Conservation (phyloP, 2,329 filamentous ascomycete genomes). For the Moelleriella libera region DNA sequence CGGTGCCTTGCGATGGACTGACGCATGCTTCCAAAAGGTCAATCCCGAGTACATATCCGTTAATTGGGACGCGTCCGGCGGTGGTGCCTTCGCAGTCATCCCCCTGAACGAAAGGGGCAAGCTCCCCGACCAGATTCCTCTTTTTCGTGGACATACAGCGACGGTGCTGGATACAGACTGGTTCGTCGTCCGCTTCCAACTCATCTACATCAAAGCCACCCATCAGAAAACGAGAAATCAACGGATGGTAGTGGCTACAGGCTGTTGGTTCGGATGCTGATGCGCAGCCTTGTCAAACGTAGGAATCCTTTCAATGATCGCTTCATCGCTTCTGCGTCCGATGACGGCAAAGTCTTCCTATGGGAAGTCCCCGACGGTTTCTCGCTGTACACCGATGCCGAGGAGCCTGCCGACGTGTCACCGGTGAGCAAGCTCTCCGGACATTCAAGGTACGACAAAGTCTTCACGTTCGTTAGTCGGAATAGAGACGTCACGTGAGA, state of each 20-base stretch:
- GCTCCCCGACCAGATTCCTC: constrained; percentile 78
- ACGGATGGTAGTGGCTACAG: no score
- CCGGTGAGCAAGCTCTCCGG: constrained; percentile 73
- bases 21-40: constrained; percentile 38
- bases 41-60: constrained; percentile 94
- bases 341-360: constrained; percentile 93
- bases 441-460: constrained; percentile 55
- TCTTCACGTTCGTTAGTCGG: neutral
- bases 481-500: no score
- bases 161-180: constrained; percentile 96
- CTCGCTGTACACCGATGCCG: constrained; percentile 68
- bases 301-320: constrained; percentile 96
- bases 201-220: no score
- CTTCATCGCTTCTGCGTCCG: constrained; percentile 82
- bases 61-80: constrained; percentile 96
- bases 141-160: constrained; percentile 93
- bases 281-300: neutral
- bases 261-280: neutral
- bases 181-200: constrained; percentile 25
- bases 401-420: constrained; percentile 68
- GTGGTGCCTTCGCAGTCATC: constrained; percentile 93
- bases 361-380: constrained; percentile 91
- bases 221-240: no score
- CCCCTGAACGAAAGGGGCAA: constrained; percentile 81
- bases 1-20: constrained; percentile 3